A percentile compares a stretch with the other conserved stretches of the same genome.
phyloP scores from a whole-genome alignment of 139 green algal genomes.

The Edaphochlamys debaryana region DNA sequence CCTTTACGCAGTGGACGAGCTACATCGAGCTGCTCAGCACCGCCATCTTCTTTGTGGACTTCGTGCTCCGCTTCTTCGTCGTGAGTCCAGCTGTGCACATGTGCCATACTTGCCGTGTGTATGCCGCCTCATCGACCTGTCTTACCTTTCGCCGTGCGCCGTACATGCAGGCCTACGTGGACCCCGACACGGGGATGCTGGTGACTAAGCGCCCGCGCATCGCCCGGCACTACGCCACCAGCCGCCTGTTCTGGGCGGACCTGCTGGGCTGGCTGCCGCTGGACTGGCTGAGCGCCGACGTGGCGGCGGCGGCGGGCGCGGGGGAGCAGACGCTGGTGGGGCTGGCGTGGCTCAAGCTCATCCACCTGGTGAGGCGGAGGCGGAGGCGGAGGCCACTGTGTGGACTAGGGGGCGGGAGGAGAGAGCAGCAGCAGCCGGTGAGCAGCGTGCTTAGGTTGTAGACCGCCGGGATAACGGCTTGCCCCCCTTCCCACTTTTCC shows the following conservation, averaged over 20 bases:
- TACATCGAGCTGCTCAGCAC: conserved; percentile 21
- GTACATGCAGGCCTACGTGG: background rate
- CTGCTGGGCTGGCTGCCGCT: conserved; percentile 3
- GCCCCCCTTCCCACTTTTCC: no score
- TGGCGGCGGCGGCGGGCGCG: no score
- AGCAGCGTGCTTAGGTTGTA: no score
- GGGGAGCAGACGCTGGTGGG: background rate
- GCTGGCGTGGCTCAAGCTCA: background rate
- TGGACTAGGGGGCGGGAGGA: no score
- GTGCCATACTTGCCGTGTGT: no score
- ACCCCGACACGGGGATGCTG: background rate
- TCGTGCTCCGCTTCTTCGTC: conserved; percentile 22
- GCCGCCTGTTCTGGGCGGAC: conserved; percentile 15
- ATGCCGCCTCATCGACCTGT: no score
- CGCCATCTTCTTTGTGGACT: conserved; percentile 5
- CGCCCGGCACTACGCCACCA: background rate
- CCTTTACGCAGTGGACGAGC: background rate
- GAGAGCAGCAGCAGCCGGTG: no score
- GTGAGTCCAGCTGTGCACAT: no score
- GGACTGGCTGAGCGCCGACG: background rate
- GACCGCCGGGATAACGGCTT: no score
- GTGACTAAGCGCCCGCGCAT: conserved; percentile 5
- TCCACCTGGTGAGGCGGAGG: background rate
- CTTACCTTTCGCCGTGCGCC: no score
- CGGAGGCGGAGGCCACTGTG: no score